phyloP scores from a whole-genome alignment of 2,329 filamentous ascomycete species.

The Emergomyces orientalis region DNA sequence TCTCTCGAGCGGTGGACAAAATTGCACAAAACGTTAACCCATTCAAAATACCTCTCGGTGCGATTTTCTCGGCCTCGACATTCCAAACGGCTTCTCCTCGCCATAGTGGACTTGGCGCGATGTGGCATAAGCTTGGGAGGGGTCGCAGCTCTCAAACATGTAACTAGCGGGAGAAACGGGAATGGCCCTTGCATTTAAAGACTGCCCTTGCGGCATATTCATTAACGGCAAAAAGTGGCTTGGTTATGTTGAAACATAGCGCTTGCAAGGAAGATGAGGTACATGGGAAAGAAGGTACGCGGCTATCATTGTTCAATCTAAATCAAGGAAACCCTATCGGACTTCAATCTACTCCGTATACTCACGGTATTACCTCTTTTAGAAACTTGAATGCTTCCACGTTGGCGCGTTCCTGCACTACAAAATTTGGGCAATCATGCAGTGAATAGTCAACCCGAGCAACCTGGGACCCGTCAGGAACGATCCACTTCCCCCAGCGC shows the following conservation, averaged over 20 bases:
- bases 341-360: background rate
- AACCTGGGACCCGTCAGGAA: background rate
- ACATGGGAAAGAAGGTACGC: background rate
- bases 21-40: background rate
- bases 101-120: background rate
- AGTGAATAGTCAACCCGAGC: background rate
- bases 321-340: background rate
- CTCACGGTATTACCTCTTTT: background rate
- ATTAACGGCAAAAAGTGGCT: background rate
- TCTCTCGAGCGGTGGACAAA: background rate
- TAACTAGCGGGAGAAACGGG: background rate
- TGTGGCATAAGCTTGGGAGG: background rate
- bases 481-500: background rate
- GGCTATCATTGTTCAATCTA: background rate
- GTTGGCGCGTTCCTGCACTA: background rate
- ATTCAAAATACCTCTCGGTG: background rate
- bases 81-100: background rate
- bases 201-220: background rate
- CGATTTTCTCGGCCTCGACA: background rate
- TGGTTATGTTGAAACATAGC: background rate
- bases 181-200: background rate
- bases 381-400: background rate
- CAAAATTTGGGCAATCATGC: background rate
- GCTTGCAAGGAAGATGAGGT: background rate
- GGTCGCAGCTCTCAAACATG: background rate